Evolutionary conservation across 2,329 filamentous ascomycete genomes (phyloP).

Genomic region (Penicillium olsonii): DNA sequence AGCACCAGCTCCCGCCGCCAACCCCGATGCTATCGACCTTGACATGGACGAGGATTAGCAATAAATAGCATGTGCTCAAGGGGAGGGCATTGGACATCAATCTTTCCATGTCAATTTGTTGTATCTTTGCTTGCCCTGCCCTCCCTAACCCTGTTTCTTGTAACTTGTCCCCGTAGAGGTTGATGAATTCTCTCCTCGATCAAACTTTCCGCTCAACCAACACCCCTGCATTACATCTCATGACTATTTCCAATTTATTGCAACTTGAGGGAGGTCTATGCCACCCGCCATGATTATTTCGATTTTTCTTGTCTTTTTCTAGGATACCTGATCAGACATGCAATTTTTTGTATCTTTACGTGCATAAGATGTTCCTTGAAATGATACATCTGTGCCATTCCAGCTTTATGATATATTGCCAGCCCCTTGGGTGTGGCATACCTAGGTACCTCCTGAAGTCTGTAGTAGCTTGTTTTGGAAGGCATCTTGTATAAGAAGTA

Average conservation of each 20-base stretch:
- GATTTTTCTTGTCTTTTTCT: neutral
- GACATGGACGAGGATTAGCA: slow-evolving; percentile 46
- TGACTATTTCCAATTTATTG: slow-evolving; percentile 7
- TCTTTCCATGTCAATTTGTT: slow-evolving; percentile 1
- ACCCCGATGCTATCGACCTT: slow-evolving; percentile 86
- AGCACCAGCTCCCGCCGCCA: slow-evolving; percentile 51
- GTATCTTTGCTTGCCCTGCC: slow-evolving; percentile 11
- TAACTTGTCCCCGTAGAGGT: slow-evolving; percentile 13
- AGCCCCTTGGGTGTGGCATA: no score
- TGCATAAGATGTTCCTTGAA: slow-evolving; percentile 1
- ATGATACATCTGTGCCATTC: neutral
- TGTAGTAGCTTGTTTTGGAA: no score
- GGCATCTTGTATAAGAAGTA: no score
- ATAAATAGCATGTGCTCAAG: neutral
- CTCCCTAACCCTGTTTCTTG: slow-evolving; percentile 13
- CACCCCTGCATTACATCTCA: slow-evolving; percentile 9
- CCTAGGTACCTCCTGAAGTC: no score
- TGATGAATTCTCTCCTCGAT: slow-evolving; percentile 6
- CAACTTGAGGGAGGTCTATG: neutral
- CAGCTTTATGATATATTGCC: no score
- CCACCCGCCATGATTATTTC: neutral
- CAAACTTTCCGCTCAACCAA: slow-evolving; percentile 6
- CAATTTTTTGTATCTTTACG: slow-evolving; percentile 5
- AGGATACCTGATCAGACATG: slow-evolving; percentile 4
- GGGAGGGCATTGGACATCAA: neutral